Base-by-base conservation (phyloP, 306 rosid genomes). In the Quercus mongolica region DNA sequence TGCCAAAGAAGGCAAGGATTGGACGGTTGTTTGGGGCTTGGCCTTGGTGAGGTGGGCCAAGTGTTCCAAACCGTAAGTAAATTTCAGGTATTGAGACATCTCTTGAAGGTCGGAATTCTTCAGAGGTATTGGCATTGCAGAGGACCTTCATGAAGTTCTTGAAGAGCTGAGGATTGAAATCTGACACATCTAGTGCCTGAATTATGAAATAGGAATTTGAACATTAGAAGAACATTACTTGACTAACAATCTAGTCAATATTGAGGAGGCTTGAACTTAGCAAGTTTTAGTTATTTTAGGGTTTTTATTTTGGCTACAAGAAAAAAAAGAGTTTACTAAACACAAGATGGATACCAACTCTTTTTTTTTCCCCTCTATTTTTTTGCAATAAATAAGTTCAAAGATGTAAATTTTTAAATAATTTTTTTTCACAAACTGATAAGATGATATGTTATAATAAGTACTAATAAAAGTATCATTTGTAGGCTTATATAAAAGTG, bases 81-180 rank as follows among this genome's bases (percentile, higher is more conserved):
- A 94, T 78, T 79, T 94, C 92, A 11, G 94, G 96, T 18, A 92
- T 58, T 58, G 97, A 85, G 14, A 90, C 92, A 5, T 92, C 96
- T 80, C 79, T 82, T 6, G 30, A 70, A 28, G 92, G 94, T 20
- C 19, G 26, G 6, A 92, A 94, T 21, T 96, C 96, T 87, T 90
- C 94, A 0, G 90, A 79, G 52, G 86, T 86, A 80, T 90, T 94
- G 69, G 98, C 97, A 72, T 94, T 92, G 87, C 97, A 92, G 0
- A 94, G 81, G 18, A 84, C 94, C 58, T 90, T 86, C 5, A 89
- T 83, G 84, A 94, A 85, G 86, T 88, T 73, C 55, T 84, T 81
- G 79, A 79, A 92, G 62, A 90, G 84, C 55, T 88, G 17, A 0
- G 89, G 90, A 56, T 86, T 86, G 5, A 83, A 93, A 56, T 72